Evolutionary conservation across 495 filamentous ascomycete species (phyloP).

Genomic region (Daldinia loculata): DNA sequence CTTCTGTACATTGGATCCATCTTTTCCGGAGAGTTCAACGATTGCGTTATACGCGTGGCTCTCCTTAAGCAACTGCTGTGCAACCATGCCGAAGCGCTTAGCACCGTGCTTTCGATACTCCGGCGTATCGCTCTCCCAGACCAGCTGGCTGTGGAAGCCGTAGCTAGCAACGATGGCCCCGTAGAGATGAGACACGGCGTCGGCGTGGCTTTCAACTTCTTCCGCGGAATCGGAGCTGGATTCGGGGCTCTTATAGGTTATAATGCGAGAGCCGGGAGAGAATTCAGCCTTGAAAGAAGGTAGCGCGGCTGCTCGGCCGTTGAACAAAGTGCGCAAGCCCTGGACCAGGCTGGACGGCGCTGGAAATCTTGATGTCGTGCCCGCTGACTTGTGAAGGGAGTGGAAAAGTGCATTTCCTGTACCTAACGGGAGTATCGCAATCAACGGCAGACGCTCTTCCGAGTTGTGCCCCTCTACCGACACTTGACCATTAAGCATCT

Average conservation of each 20-base stretch:
- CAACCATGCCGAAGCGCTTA: constrained; percentile 84
- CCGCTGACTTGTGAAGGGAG: constrained; percentile 61
- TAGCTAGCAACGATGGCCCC: constrained; percentile 88
- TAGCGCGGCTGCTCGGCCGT: constrained; percentile 55
- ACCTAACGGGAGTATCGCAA: constrained; percentile 78
- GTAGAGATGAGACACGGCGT: constrained; percentile 54
- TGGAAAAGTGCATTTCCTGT: constrained; percentile 90
- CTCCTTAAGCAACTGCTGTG: constrained; percentile 70
- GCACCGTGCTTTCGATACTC: constrained; percentile 77
- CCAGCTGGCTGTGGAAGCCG: constrained; percentile 85
- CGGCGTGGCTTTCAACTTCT: constrained; percentile 13
- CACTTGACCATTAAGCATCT: constrained; percentile 71
- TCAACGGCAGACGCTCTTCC: constrained; percentile 54
- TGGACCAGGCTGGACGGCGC: constrained; percentile 51
- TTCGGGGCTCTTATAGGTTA: constrained; percentile 29
- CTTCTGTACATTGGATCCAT: constrained; percentile 40
- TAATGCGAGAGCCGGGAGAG: constrained; percentile 68
- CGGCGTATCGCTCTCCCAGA: constrained; percentile 85
- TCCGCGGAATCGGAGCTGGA: constrained; percentile 25
- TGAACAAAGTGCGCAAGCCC: constrained; percentile 66
- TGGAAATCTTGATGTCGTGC: constrained; percentile 7
- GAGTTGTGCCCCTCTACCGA: not conserved
- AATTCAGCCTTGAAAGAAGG: constrained; percentile 70
- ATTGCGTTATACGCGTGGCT: constrained; percentile 74
- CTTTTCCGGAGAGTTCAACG: constrained; percentile 51